Percentiles rank a stretch among this genome's conserved stretches.
Conservation (phyloP, 2,329 filamentous ascomycete species). For the Aspergillus viridinutans region DNA sequence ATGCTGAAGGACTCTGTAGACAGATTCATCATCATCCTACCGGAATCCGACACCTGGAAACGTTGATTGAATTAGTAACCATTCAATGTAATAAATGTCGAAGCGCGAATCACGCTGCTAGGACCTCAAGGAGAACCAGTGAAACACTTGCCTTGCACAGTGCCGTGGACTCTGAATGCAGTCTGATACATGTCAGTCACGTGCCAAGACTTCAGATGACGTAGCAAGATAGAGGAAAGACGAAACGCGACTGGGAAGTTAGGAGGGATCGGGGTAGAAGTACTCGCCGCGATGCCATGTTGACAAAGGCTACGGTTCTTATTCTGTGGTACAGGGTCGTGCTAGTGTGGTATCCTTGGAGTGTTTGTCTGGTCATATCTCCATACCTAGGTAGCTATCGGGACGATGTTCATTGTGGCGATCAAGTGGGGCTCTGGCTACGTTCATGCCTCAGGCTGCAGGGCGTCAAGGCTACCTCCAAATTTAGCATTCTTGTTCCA, state of each 20-base stretch:
- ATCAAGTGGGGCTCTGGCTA: not conserved
- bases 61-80: slow-evolving; percentile 1
- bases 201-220: not conserved
- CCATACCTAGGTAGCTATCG: not conserved
- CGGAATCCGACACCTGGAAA: slow-evolving; percentile 30
- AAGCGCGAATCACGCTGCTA: not conserved
- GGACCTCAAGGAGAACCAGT: not conserved
- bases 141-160: slow-evolving; percentile 60
- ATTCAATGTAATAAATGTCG: not conserved
- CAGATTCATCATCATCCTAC: slow-evolving; percentile 14
- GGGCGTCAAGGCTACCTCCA: not conserved
- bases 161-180: slow-evolving; percentile 55
- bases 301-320: not conserved
- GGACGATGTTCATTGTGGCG: not conserved
- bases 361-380: not conserved
- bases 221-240: not conserved
- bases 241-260: not conserved
- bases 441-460: not conserved
- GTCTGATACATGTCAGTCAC: slow-evolving; percentile 23
- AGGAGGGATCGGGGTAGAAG: not conserved
- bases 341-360: not conserved
- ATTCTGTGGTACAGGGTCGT: not conserved
- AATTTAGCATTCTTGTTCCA: not conserved
- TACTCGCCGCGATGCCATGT: slow-evolving; percentile 21
- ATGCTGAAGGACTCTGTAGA: slow-evolving; percentile 4